Evolutionary conservation across 1,139 yeast species (phyloP).

Genomic region (Geotrichum bryndzae): DNA sequence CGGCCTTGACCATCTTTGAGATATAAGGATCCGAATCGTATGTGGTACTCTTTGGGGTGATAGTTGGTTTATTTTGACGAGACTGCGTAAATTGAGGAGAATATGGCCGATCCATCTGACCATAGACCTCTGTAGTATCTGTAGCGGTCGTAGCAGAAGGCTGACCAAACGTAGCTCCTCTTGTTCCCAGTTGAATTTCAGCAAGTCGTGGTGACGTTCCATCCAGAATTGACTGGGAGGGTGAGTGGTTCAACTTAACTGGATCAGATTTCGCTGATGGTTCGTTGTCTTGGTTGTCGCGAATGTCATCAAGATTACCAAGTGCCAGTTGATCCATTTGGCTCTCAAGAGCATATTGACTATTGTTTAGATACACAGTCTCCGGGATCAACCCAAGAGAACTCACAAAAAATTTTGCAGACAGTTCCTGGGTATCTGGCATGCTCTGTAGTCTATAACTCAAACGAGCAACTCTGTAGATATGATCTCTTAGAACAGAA

Average conservation of each 20-base stretch:
- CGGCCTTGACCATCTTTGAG: constrained; percentile 47
- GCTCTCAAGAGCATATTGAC: constrained; percentile 4
- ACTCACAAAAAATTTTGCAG: constrained; percentile 2
- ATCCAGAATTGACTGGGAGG: background rate
- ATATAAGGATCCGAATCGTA: constrained; percentile 61
- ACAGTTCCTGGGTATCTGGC: constrained; percentile 1
- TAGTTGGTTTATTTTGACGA: background rate
- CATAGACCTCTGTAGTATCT: constrained; percentile 28
- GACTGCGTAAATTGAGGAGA: background rate
- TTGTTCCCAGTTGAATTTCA: constrained; percentile 6
- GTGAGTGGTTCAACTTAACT: background rate
- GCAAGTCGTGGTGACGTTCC: background rate
- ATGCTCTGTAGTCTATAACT: constrained; percentile 18
- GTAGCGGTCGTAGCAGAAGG: constrained; percentile 24
- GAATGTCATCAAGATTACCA: constrained; percentile 11
- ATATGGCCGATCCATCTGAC: constrained; percentile 24
- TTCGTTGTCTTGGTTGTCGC: background rate
- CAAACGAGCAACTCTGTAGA: constrained; percentile 50
- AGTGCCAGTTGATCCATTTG: constrained; percentile 3
- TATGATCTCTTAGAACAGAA: constrained; percentile 59
- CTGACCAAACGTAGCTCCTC: constrained; percentile 15
- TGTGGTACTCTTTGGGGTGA: background rate
- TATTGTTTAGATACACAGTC: constrained; percentile 1
- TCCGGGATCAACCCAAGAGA: background rate
- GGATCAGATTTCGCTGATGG: background rate